Evolutionary conservation across 495 filamentous ascomycete genomes (phyloP), one percentile per base, ranked within the genome.

Genomic region (Penicillium atrosanguineum): DNA sequence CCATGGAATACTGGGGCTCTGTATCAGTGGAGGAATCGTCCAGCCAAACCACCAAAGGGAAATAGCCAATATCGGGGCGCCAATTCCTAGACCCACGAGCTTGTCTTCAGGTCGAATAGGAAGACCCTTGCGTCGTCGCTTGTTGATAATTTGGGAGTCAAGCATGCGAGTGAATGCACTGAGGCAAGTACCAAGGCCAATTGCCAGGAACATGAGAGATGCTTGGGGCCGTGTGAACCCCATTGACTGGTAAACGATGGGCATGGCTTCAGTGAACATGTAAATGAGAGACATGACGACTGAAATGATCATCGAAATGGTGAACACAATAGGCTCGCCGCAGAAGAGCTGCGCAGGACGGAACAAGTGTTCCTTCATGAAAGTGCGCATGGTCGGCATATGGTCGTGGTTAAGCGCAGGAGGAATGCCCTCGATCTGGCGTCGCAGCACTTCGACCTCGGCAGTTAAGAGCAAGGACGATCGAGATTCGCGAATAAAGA

Each of bases 11-110:
- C 43, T 11, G 0, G 46, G 26, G 0, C 48, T 46, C 15, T 57
- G 48, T 1, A 64, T 51, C 5, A 62, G 50, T 0, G 78, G 77
- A 2, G 80, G 80, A 7, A 80, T 69, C 2, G 76, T 79, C 72
- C 72, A 76, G n/a, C 67, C 75, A 48, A 82, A 80, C 73, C 73
- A 77, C 79, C 77, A 83, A 0, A 77, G 59, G 2, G 68, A 67
- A 26, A 70, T 56, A 14, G 75, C 74, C 18, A 78, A 50, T 28
- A 68, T 59, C 1, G 80, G 80, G 0, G 75, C 73, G 1, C 73
- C 79, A 29, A 81, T 57, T 8, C 55, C 66, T 15, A 80, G 71
- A 3, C 78, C 80, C 2, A 59, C 41, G 5, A 82, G 67, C 48
- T 83, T 82, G 61, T 82, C 67, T 65, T 81, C 77, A 0, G 77